Percentiles rank a stretch among this genome's conserved stretches.
phyloP scores from a whole-genome alignment of 148 eudicot genomes.

The Talinum fruticosum region DNA sequence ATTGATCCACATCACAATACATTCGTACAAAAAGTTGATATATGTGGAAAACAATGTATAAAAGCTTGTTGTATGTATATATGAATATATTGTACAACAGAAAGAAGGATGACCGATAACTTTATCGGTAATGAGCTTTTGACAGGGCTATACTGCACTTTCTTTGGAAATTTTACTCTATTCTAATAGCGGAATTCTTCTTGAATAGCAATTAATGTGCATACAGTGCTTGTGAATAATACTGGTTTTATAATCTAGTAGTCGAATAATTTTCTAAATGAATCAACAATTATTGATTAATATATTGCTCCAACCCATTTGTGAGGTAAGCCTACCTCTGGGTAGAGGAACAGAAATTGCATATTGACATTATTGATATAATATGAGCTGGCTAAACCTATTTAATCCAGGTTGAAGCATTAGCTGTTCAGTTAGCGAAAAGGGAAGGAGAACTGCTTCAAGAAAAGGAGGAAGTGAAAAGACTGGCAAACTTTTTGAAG shows the following conservation, averaged over 20 bases:
- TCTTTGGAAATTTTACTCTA: not conserved
- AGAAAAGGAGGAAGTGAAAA: constrained; percentile 11
- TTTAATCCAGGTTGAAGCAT: constrained; percentile 82
- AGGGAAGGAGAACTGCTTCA: constrained; percentile 64
- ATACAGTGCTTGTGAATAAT: not conserved
- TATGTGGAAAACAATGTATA: not conserved
- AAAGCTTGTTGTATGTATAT: not conserved
- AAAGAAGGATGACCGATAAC: not conserved
- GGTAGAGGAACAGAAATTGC: not conserved
- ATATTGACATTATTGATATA: not conserved
- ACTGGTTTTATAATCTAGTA: not conserved
- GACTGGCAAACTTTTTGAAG: constrained; percentile 7
- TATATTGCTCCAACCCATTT: not conserved
- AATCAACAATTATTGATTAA: not conserved
- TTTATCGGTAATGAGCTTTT: not conserved
- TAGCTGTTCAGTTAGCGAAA: constrained; percentile 86
- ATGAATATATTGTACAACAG: not conserved
- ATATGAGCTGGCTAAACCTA: not conserved
- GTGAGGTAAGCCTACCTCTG: not conserved
- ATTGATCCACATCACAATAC: not conserved
- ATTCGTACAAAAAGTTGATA: not conserved
- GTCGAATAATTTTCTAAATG: not conserved
- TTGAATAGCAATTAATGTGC: not conserved
- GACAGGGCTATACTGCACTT: not conserved
- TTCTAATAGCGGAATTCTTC: too few species aligned